Percentiles rank a stretch among this genome's conserved stretches.
Evolutionary conservation across 345 rosid species (phyloP).

Genomic region (Lumnitzera littorea): DNA sequence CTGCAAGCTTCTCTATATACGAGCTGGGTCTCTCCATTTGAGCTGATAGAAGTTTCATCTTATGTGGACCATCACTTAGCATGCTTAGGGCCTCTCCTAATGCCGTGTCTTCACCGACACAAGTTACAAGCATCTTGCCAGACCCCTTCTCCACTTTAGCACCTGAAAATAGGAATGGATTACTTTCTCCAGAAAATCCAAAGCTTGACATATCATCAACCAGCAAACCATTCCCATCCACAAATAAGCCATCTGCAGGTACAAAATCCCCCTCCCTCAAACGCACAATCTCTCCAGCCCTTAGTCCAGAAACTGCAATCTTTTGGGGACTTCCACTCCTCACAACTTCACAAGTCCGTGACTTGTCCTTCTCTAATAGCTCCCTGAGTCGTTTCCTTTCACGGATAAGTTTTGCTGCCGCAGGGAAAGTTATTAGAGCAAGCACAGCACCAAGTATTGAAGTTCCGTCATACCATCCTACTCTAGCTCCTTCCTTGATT

Average conservation of each 20-base stretch:
- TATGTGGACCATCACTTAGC: not conserved
- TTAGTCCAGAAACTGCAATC: too few species aligned
- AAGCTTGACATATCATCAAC: slow-evolving; percentile 10
- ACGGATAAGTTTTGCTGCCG: slow-evolving; percentile 5
- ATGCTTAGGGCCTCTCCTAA: slow-evolving; percentile 1
- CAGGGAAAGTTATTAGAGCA: slow-evolving; percentile 8
- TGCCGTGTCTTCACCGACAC: not conserved
- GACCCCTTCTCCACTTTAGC: slow-evolving; percentile 14
- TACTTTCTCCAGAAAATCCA: not conserved
- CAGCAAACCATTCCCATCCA: not conserved
- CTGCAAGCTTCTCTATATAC: too few species aligned
- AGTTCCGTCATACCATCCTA: slow-evolving; percentile 25
- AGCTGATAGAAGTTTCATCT: too few species aligned
- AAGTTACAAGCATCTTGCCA: slow-evolving; percentile 16
- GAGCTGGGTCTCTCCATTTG: too few species aligned
- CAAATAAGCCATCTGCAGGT: too few species aligned
- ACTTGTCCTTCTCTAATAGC: too few species aligned
- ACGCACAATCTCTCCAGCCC: too few species aligned
- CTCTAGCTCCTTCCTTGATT: slow-evolving; percentile 5
- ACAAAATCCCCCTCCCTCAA: too few species aligned
- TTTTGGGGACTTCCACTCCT: too few species aligned
- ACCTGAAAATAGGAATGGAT: slow-evolving; percentile 14
- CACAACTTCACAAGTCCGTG: too few species aligned
- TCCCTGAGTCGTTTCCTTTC: slow-evolving; percentile 4
- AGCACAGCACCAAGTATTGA: slow-evolving; percentile 14